These are phyloP conservation scores for Prunus padus DNA, from an alignment of 306 rosid genomes.

Conservation along the genomic window DNA sequence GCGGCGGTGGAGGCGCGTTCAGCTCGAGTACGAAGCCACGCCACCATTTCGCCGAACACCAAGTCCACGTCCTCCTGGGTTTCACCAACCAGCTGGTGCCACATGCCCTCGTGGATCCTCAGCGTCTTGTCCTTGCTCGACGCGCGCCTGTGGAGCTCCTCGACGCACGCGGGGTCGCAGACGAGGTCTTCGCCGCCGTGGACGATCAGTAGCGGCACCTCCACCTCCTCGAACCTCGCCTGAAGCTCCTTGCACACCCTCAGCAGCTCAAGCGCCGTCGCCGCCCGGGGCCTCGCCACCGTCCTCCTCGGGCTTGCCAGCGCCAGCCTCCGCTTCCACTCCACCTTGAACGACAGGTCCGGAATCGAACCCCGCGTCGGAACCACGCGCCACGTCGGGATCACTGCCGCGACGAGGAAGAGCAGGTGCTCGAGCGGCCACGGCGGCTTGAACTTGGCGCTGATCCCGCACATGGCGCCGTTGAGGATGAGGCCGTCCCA, in stretches of 20 bases:
- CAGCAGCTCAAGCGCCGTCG: constrained; percentile 80
- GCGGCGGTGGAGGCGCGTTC: constrained; percentile 34
- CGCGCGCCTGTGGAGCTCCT: constrained; percentile 67
- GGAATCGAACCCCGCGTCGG: constrained; percentile 87
- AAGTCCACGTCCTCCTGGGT: constrained; percentile 53
- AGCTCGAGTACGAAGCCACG: constrained; percentile 56
- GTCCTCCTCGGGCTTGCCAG: constrained; percentile 65
- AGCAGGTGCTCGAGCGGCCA: constrained; percentile 95
- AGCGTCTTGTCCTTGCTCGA: constrained; percentile 80
- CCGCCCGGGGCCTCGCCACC: constrained; percentile 74
- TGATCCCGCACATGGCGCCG: constrained; percentile 97
- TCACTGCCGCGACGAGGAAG: constrained; percentile 55
- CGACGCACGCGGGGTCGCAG: constrained; percentile 80
- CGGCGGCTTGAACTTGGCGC: constrained; percentile 90
- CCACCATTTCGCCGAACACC: constrained; percentile 70
- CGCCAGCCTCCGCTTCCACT: constrained; percentile 84
- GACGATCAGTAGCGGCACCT: constrained; percentile 66
- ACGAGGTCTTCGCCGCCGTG: constrained; percentile 80
- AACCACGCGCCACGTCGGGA: constrained; percentile 90
- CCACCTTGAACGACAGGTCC: constrained; percentile 76
- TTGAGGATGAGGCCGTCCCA: constrained; percentile 80
- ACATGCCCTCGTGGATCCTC: constrained; percentile 71
- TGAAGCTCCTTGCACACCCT: constrained; percentile 84
- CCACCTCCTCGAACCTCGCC: constrained; percentile 74
- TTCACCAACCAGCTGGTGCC: constrained; percentile 89